Conservation (phyloP, 306 rosid genomes). For the Dryas octopetala region DNA sequence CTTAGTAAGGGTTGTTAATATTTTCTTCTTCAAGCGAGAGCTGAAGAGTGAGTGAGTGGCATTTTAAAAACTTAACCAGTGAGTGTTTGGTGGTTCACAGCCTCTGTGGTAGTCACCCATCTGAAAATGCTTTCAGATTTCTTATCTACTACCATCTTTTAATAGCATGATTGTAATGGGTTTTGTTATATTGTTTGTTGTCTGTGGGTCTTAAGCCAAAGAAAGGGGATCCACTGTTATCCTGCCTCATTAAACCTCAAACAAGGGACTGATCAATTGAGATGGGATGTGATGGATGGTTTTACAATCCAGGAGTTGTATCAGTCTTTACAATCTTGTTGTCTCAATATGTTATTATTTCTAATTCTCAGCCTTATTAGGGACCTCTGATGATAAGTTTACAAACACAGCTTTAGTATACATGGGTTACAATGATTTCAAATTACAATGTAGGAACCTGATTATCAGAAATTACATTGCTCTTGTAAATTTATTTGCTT, state of each 20-base stretch:
- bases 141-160: background rate
- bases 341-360: background rate
- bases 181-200: background rate
- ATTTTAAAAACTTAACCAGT: background rate
- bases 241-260: background rate
- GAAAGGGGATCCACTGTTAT: background rate
- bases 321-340: background rate
- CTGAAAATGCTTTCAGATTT: background rate
- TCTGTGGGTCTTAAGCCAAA: background rate
- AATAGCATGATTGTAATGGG: background rate
- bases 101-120: background rate
- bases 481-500: background rate
- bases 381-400: background rate
- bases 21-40: background rate
- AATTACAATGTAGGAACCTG: background rate
- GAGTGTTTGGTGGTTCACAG: background rate
- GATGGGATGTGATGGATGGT: background rate
- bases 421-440: background rate
- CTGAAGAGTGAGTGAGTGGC: background rate
- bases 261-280: constrained; percentile 3
- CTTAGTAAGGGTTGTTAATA: background rate
- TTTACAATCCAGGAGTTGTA: constrained; percentile 1
- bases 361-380: background rate
- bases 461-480: background rate
- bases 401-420: background rate